Evolutionary conservation across 192 early-diverging fungal species (phyloP), one percentile per base, ranked within the genome.

Genomic region (Linnemannia schmuckeri): DNA sequence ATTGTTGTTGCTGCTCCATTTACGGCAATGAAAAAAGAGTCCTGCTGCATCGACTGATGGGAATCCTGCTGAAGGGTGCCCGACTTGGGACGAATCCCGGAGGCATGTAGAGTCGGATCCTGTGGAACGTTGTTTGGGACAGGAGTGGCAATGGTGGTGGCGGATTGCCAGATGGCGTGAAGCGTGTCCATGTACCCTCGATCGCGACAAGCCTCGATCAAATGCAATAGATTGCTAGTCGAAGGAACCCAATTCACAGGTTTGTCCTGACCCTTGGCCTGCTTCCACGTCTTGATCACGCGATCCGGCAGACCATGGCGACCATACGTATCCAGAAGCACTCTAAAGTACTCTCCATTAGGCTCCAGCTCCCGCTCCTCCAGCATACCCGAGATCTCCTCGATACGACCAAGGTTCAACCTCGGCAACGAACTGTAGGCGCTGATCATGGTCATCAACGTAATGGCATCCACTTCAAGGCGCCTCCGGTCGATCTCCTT

Each of bases 151-250:
- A 33, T 37, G 44, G 41, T 79, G 33, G 73, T 80, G 12, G 84
- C 84, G 8, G 61, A 24, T n/a, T 61, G 76, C 85, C 85, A 87
- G 12, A 81, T 73, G 22, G 79, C 68, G 22, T 81, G 70, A 17
- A 87, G 42, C 2, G 61, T 78, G 38, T 87, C 85, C 15, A 87
- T 78, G 20, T 87, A 81, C 17, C 85, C 85, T n/a, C 85, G 85
- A 13, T 87, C 85, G 22, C 85, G 75, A 70, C 85, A 87, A 0
- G 85, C 85, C 49, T 87, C 85, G 9, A 87, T 87, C 72, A 81
- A 33, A 61, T 81, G 49, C n/a, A 87, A 17, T 4, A 81, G 35
- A 44, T 81, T 87, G 38, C 72, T 81, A 13, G 79, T 87, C 13
- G 61, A 49, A 3, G 78, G 80, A 9, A 70, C 35, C 79, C 79